Conservation (phyloP, 495 filamentous ascomycete genomes). For the Articulospora tetracladia region DNA sequence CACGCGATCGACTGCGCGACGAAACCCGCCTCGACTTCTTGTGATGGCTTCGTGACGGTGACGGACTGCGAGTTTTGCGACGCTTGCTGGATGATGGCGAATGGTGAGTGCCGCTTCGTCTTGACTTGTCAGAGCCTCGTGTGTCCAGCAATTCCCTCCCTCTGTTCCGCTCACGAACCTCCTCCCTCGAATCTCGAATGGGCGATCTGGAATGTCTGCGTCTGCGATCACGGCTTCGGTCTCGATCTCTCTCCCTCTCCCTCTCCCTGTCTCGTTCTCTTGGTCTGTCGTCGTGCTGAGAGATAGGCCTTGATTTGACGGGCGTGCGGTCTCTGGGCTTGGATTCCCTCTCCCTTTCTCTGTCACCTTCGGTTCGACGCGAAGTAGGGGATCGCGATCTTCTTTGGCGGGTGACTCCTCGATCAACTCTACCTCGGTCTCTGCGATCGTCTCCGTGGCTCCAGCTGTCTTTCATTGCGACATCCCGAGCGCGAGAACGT, state of each 20-base stretch:
- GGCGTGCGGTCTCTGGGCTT: constrained; percentile 23
- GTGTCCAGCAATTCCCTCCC: constrained; percentile 30
- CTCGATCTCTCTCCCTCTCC: constrained; percentile 20
- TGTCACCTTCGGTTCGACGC: constrained; percentile 25
- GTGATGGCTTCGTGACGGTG: constrained; percentile 26
- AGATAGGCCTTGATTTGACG: constrained; percentile 16
- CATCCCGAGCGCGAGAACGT: constrained; percentile 26
- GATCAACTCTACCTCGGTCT: constrained; percentile 31
- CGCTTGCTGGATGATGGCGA: constrained; percentile 35
- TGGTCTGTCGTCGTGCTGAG: constrained; percentile 3
- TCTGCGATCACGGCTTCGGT: constrained; percentile 33
- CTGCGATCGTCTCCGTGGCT: constrained; percentile 29
- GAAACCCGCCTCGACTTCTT: constrained; percentile 34
- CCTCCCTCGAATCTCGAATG: constrained; percentile 30
- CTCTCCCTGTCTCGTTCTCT: neutral
- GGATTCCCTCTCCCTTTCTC: constrained; percentile 18
- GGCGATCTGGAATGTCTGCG: constrained; percentile 27
- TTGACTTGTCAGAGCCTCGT: constrained; percentile 29
- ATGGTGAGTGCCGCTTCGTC: constrained; percentile 29
- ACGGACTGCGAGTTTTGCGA: constrained; percentile 33
- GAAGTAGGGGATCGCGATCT: constrained; percentile 26
- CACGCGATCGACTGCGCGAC: constrained; percentile 28
- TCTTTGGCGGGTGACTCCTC: constrained; percentile 25
- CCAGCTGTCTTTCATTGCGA: constrained; percentile 32
- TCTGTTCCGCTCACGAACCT: constrained; percentile 30